These are phyloP conservation scores for Melastoma malabathricum DNA, from an alignment of 345 rosid genomes.

Conservation along the genomic window DNA sequence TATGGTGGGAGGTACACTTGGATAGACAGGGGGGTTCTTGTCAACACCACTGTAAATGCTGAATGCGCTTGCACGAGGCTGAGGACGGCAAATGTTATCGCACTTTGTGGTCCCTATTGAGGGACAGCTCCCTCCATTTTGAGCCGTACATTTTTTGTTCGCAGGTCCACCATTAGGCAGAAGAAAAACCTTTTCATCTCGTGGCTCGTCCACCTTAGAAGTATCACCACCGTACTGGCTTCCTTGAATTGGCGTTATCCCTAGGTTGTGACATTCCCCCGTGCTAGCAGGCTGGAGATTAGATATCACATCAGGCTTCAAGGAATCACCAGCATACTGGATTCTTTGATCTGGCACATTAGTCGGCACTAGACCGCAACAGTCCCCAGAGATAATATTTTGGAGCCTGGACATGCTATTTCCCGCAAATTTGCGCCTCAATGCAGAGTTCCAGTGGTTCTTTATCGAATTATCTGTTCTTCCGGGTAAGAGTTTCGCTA, in stretches of 20 bases:
- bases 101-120: slow-evolving; percentile 12
- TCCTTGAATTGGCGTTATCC: slow-evolving; percentile 40
- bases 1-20: slow-evolving; percentile 22
- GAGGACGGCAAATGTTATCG: slow-evolving; percentile 31
- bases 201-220: slow-evolving; percentile 13
- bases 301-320: slow-evolving; percentile 13
- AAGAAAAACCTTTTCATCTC: slow-evolving; percentile 15
- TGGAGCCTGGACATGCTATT: slow-evolving; percentile 17
- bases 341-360: slow-evolving; percentile 40
- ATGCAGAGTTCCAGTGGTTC: slow-evolving; percentile 18
- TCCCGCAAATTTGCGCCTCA: slow-evolving; percentile 43
- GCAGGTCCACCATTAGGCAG: slow-evolving; percentile 16
- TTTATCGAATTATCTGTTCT: slow-evolving; percentile 63
- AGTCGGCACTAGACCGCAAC: slow-evolving; percentile 29
- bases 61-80: slow-evolving; percentile 60
- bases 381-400: slow-evolving; percentile 16
- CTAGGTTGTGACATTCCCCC: slow-evolving; percentile 26
- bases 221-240: slow-evolving; percentile 12
- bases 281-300: slow-evolving; percentile 8
- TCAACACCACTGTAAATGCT: slow-evolving; percentile 32
- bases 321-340: slow-evolving; percentile 6
- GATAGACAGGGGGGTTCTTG: slow-evolving; percentile 17
- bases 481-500: slow-evolving; percentile 62
- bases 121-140: slow-evolving; percentile 14
- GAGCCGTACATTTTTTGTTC: slow-evolving; percentile 12